Evolutionary conservation across 2,329 filamentous ascomycete genomes (phyloP), one percentile per base, ranked within the genome.

Genomic region (Colletotrichum noveboracense): DNA sequence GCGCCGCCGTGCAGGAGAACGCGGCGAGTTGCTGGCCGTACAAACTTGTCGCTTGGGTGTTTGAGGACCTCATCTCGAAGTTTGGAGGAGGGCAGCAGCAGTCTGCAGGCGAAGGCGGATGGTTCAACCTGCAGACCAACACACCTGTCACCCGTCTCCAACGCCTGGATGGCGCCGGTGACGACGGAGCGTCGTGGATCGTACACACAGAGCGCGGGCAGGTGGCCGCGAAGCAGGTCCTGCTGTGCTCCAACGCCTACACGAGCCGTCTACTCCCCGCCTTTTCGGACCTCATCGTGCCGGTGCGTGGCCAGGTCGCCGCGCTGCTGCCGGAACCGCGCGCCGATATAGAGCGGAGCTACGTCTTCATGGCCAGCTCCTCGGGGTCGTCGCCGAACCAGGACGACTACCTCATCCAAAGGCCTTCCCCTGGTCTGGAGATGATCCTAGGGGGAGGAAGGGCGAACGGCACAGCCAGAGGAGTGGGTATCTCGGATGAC

Each of bases 181-280:
- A 28, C 18, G 56, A 30, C 13, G 78, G 8, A n/a, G 30, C 71
- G 56, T 71, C 81, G 5, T 96, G 94, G 91, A 87, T 88, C 1
- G 85, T 95, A 1, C 86, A 92, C 62, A 97, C 95, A 1, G 84
- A 88, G 0, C 91, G 95, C 26, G 96, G 95, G n/a, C 86, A 84
- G 56, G 89, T 97, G 71, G 82, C 82, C 0, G 88, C 95, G 2
- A 85, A 86, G 14, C 88, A 90, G 38, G 91, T 98, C 24, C 88
- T 98, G 21, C 89, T 98, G 18, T 94, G 95, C 6, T 96, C 94
- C 1, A 98, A 98, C 81, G 96, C 88, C 5, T 97, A 98, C 83
- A 96, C 95, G 0, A 95, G 94, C 2, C 89, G 93, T 76, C 88
- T 98, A 6, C 85, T 96, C 3, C 94, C 94, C 0, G 81, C 86